Evolutionary conservation across 169 alveolate genomes (phyloP).

Genomic region (Eimeria necatrix): DNA sequence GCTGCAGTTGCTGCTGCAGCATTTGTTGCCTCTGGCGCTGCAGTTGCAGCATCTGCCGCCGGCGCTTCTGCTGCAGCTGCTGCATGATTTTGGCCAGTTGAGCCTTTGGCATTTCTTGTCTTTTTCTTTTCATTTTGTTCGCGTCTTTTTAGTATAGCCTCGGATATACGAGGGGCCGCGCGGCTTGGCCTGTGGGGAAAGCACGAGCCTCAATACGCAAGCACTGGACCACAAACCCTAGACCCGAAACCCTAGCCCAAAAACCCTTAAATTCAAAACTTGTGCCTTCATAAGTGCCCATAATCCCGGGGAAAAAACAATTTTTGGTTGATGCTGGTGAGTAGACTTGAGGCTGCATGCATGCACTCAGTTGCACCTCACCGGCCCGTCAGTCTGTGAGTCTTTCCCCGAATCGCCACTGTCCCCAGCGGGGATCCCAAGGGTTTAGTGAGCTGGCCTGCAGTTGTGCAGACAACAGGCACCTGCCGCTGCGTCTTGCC

Average conservation of each 20-base stretch:
- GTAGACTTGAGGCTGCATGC: neutral
- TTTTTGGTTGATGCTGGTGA: neutral
- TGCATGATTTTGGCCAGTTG: neutral
- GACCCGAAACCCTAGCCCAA: neutral
- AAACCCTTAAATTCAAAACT: neutral
- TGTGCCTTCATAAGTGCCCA: neutral
- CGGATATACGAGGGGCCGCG: neutral
- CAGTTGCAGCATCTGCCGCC: neutral
- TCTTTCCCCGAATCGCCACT: neutral
- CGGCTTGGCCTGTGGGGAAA: neutral
- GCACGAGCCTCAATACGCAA: neutral
- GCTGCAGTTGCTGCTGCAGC: neutral
- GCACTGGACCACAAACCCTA: neutral
- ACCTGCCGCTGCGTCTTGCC: too few species aligned
- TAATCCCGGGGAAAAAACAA: neutral
- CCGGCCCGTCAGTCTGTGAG: neutral
- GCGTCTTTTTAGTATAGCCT: neutral
- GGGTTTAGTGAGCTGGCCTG: neutral
- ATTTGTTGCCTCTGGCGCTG: neutral
- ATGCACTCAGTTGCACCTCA: neutral
- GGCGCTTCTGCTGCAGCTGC: neutral
- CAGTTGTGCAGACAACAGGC: slow-evolving; percentile 3
- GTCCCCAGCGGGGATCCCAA: slow-evolving; percentile 5
- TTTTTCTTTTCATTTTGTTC: neutral
- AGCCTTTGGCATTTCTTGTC: neutral